Percentiles rank a stretch among this genome's conserved stretches.
Conservation (phyloP, 371 early-diverging fungal genomes). For the Apophysomyces ossiformis region DNA sequence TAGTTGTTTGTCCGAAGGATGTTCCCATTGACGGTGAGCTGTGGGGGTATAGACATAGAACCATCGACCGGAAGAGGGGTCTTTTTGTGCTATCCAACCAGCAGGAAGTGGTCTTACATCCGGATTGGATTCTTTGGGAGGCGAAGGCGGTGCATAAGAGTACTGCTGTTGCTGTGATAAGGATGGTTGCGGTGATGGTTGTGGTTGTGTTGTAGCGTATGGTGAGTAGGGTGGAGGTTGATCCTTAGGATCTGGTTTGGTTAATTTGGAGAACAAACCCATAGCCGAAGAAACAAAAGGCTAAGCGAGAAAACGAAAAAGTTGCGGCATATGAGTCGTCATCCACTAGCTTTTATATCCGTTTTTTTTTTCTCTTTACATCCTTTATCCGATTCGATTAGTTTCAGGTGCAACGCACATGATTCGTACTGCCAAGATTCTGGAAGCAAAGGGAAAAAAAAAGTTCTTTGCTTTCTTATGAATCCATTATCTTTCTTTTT, state of each 20-base stretch:
- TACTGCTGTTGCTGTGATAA: slow-evolving; percentile 23
- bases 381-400: slow-evolving; percentile 1
- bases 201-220: background rate
- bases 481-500: no score
- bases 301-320: background rate
- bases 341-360: background rate
- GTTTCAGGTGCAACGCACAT: slow-evolving; percentile 2
- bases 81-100: slow-evolving; percentile 55
- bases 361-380: background rate
- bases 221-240: slow-evolving; percentile 31
- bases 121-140: slow-evolving; percentile 35
- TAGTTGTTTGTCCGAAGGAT: slow-evolving; percentile 42
- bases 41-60: slow-evolving; percentile 56
- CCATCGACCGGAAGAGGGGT: slow-evolving; percentile 40
- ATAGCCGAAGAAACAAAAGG: background rate
- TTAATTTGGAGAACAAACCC: background rate
- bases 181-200: background rate
- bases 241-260: slow-evolving; percentile 3
- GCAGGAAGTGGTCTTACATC: slow-evolving; percentile 38
- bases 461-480: no score
- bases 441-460: background rate
- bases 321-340: background rate
- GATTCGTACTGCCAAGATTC: slow-evolving; percentile 2
- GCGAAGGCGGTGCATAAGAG: slow-evolving; percentile 39
- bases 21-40: slow-evolving; percentile 54